Percentiles rank a stretch among this genome's conserved stretches.
Conservation (phyloP, 345 rosid genomes). For the Eucalyptus melliodora region DNA sequence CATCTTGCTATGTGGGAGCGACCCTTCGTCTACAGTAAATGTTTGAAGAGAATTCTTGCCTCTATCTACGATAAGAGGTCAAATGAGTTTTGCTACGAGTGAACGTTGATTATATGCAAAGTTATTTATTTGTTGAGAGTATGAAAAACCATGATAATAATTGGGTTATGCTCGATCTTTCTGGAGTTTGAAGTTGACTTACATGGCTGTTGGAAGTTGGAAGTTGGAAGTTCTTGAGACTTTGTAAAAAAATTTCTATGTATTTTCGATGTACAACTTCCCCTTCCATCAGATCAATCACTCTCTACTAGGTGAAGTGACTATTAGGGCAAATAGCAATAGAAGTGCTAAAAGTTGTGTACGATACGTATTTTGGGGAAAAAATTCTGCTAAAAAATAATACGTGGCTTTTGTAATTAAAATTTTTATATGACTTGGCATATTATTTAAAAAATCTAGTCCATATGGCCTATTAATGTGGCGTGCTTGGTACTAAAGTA, state of each 20-base stretch:
- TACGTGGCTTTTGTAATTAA: too few relatives aligned
- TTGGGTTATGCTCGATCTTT: neutral
- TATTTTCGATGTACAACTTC: neutral
- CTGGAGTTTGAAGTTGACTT: neutral
- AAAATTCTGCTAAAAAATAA: too few relatives aligned
- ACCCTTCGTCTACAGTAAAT: neutral
- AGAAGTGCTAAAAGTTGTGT: fast-evolving
- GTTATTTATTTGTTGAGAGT: neutral
- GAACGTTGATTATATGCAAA: neutral
- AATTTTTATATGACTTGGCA: too few relatives aligned
- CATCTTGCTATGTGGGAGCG: neutral
- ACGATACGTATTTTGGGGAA: too few relatives aligned
- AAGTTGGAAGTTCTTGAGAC: neutral
- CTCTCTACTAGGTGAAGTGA: neutral
- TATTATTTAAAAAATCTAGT: too few relatives aligned
- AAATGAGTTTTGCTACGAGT: neutral
- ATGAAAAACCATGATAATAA: neutral
- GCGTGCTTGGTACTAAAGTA: too few relatives aligned
- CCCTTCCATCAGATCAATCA: neutral
- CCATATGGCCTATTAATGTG: fast-evolving
- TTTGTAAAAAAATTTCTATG: neutral
- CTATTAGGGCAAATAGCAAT: neutral
- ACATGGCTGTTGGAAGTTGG: neutral
- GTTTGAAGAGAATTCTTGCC: neutral
- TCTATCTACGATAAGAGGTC: neutral